A percentile compares a stretch with the other conserved stretches of the same genome.
Conservation (phyloP, 805 yeast genomes). For the Candida sanyiensis region DNA sequence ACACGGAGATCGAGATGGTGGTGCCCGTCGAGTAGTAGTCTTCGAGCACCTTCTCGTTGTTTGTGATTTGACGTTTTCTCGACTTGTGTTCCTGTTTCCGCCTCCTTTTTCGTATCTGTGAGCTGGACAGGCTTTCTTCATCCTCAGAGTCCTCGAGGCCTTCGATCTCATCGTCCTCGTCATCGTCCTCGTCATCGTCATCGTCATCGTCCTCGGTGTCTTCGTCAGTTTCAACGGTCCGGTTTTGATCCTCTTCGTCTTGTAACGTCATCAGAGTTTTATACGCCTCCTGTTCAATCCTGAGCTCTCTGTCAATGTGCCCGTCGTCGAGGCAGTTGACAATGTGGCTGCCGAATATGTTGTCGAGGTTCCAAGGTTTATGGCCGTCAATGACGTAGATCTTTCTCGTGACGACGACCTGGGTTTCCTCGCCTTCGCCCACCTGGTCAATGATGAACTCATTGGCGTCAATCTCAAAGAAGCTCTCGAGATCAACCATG, state of each 20-base stretch:
- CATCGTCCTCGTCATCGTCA: conserved; percentile 29
- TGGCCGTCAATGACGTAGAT: conserved; percentile 87
- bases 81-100: conserved; percentile 30
- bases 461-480: conserved; percentile 56
- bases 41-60: conserved; percentile 55
- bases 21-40: conserved; percentile 83
- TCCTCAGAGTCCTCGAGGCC: conserved; percentile 26
- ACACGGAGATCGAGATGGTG: conserved; percentile 63
- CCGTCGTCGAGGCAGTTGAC: conserved; percentile 89
- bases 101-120: conserved; percentile 25
- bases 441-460: conserved; percentile 33
- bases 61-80: conserved; percentile 37
- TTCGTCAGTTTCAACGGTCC: conserved; percentile 33
- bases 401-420: conserved; percentile 41
- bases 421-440: conserved; percentile 20
- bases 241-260: conserved; percentile 32
- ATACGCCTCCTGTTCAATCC: conserved; percentile 58
- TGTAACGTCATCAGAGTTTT: conserved; percentile 39
- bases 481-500: conserved; percentile 74
- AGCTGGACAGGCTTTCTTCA: conserved; percentile 25
- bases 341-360: conserved; percentile 75
- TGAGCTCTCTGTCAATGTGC: conserved; percentile 51
- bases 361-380: conserved; percentile 95
- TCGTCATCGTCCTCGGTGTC: conserved; percentile 26
- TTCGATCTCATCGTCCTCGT: conserved; percentile 27